A percentile compares a stretch with the other conserved stretches of the same genome.
Conservation (phyloP, 1,284 basidiomycete genomes). For the Tranzscheliella williamsii region DNA sequence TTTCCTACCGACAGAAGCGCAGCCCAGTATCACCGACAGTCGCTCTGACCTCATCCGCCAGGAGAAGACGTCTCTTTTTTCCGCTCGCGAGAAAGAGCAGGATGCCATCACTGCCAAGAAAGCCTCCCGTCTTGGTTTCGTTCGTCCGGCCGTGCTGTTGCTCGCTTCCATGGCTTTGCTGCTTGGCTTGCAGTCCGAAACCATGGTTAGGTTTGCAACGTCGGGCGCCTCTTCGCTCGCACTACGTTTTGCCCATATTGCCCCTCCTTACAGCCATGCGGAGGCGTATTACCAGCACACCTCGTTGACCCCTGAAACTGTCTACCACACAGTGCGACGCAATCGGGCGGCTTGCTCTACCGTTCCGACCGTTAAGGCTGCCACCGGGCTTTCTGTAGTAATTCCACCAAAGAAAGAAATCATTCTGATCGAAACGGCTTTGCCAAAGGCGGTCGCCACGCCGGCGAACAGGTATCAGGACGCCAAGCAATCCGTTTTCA, state of each 20-base stretch:
- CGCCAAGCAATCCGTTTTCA: too few relatives aligned
- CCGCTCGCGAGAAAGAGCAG: too few relatives aligned
- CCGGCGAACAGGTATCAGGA: too few relatives aligned
- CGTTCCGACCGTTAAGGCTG: conserved; percentile 63
- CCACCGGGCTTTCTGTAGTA: neutral
- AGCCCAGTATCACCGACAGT: neutral
- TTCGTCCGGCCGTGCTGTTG: too few relatives aligned
- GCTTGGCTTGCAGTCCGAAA: neutral
- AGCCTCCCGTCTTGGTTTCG: too few relatives aligned
- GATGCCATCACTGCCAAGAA: too few relatives aligned
- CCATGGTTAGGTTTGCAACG: neutral
- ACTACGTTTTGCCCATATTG: neutral
- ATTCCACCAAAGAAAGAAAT: neutral
- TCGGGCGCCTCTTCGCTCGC: neutral
- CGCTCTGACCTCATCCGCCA: neutral
- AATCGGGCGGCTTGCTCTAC: conserved; percentile 69
- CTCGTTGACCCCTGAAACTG: too few relatives aligned
- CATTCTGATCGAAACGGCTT: neutral
- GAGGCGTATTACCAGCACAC: conserved; percentile 23
- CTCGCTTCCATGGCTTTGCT: neutral
- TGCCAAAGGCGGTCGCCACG: too few relatives aligned
- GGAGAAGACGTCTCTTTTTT: too few relatives aligned
- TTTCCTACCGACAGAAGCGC: neutral
- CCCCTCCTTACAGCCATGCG: neutral
- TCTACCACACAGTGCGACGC: too few relatives aligned